Conservation (phyloP, 345 rosid genomes). For the Salix koriyanagi region DNA sequence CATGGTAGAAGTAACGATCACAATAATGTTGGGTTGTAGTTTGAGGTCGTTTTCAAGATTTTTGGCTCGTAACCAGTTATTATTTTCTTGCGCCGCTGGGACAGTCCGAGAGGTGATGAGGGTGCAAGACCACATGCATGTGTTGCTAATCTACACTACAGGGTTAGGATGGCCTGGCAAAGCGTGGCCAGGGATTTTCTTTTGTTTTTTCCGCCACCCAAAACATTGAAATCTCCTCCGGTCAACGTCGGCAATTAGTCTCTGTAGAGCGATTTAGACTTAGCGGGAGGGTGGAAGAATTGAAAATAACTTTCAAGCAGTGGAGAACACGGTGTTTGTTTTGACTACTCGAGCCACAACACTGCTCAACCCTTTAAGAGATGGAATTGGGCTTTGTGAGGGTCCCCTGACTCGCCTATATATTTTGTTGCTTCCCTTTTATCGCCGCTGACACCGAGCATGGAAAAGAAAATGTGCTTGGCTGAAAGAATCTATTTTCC, state of each 20-base stretch:
- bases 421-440: too few species aligned
- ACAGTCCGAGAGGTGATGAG: background rate
- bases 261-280: background rate
- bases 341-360: too few species aligned
- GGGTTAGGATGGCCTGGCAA: background rate
- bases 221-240: background rate
- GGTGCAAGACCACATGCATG: constrained; percentile 16
- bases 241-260: background rate
- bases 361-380: too few species aligned
- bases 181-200: background rate
- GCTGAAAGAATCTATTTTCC: too few species aligned
- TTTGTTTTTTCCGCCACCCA: background rate
- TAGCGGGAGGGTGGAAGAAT: too few species aligned
- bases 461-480: too few species aligned
- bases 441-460: too few species aligned
- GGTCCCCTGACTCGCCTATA: too few species aligned
- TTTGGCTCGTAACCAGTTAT: background rate
- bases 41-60: background rate
- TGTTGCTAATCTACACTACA: background rate
- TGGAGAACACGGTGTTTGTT: too few species aligned
- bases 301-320: too few species aligned
- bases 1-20: background rate
- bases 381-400: too few species aligned
- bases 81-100: background rate
- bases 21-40: constrained; percentile 10